Base-by-base conservation (phyloP, 495 filamentous ascomycete species). In the Aspergillus biplanus region DNA sequence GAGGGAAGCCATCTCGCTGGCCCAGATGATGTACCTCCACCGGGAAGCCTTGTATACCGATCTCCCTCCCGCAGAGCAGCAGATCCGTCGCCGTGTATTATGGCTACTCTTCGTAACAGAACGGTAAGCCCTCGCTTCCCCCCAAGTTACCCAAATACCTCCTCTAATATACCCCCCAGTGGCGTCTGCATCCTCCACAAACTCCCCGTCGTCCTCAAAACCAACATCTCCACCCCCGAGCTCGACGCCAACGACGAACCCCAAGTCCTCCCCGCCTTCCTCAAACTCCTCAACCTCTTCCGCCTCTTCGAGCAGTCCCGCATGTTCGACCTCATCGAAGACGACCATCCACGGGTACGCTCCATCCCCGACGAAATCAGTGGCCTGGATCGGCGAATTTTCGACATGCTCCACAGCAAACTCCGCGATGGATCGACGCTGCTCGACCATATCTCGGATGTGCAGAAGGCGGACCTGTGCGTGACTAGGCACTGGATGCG, bases 401-500 rank as follows among this genome's bases (percentile, higher is more conserved):
- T 79, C 4, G 62, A 72, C 12, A 55, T 69, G 7, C 68, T 80
- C 6, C 74, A 77, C 42, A 60, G 66, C 33, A 71, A 71, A n/a
- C 68, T 80, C 13, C 72, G 72, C n/a, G 69, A 79, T 33, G 63
- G 67, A 13, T 65, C 68, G 1, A 56, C 66, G 9, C 61, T 72
- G 21, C 55, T 68, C 46, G 66, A 67, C 31, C 64, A 66, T 16
- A 66, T 69, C 16, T 80, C 71, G 21, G 77, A 80, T 42, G 66
- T 80, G 12, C 80, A 82, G 56, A 74, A 75, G 52, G 80, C 78
- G 0, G 80, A 82, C 62, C 71, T 81, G n/a, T 78, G 71, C 53
- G 75, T 80, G 35, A 81, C 80, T 3, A 64, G 74, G 48, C 77
- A 80, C 53, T 81, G 80, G 80, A 81, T 83, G 79, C 73, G 77